Evolutionary conservation across 441 rosid genomes (phyloP), one percentile per base, ranked within the genome.

Genomic region (Jatropha podagrica): DNA sequence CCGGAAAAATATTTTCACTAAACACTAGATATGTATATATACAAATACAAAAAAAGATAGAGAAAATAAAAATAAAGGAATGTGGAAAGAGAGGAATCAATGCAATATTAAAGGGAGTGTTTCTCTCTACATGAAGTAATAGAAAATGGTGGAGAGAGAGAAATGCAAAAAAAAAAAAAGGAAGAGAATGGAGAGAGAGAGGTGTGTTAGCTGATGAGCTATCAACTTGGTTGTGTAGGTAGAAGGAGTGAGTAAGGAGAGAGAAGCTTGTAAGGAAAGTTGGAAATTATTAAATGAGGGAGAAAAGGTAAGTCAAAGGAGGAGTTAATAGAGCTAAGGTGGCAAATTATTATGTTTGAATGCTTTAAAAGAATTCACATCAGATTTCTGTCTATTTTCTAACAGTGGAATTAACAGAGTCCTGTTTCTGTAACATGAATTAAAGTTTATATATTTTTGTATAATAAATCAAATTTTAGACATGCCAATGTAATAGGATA

Each of bases 161-260:
- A 17, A 23, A 6, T 6, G 56, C 32, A 14, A 8, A 41, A 10
- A 51, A 49, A 49, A 38, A 65, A 64, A 23, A 23, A 23, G 52
- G 27, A 44, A 75, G 32, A 11, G 68, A 44, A 23, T 48, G 12
- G 38, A 18, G 65, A 61, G 20, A 60, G 49, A 23, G 37, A 71
- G 55, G 23, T 17, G 23, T 23, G 23, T 23, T 0, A 44, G 64
- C 11, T 38, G 64, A 84, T 83, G 88, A 86, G 83, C 85, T 88
- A 88, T 85, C 85, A 80, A 79, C 75, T 82, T 81, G 79, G 65
- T 74, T 78, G 80, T 68, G 75, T 63, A 61, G 62, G 81, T 42
- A 78, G 77, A 66, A 70, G 60, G 74, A 41, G 37, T 14, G 62
- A 1, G 67, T 3, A 40, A 4, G 41, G 52, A 48, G 2, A 48